Evolutionary conservation across 2,329 filamentous ascomycete genomes (phyloP).

Genomic region (Calonectria hongkongensis): DNA sequence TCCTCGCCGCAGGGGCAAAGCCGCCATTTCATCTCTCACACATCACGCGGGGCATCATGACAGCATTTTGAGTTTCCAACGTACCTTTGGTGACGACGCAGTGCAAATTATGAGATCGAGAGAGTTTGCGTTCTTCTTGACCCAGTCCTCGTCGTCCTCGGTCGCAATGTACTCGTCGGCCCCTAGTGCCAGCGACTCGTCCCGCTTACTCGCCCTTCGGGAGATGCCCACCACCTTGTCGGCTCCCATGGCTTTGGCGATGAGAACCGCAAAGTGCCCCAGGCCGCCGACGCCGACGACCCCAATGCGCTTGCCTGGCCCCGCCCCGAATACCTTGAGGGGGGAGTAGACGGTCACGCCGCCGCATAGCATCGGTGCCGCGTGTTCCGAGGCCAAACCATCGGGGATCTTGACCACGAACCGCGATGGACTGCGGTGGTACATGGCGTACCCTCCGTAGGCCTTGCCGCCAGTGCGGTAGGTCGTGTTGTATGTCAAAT

Average conservation of each 20-base stretch:
- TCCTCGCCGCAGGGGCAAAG: constrained; percentile 4
- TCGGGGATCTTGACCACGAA: constrained; percentile 83
- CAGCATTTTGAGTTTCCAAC: background rate
- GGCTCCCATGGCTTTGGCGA: constrained; percentile 77
- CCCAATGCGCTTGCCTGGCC: constrained; percentile 84
- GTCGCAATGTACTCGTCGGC: constrained; percentile 75
- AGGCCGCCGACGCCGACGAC: constrained; percentile 83
- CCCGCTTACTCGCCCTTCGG: constrained; percentile 72
- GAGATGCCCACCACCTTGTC: constrained; percentile 74
- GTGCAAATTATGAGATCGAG: constrained; percentile 85
- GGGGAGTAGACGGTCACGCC: constrained; percentile 87
- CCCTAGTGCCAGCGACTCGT: constrained; percentile 72
- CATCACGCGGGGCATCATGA: background rate
- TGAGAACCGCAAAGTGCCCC: constrained; percentile 80
- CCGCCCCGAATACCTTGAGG: constrained; percentile 81
- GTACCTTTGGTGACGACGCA: constrained; percentile 71
- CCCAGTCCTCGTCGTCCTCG: constrained; percentile 70
- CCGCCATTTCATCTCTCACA: constrained; percentile 4
- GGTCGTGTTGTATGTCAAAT: constrained; percentile 76
- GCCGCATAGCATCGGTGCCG: constrained; percentile 88
- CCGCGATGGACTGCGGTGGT: constrained; percentile 49
- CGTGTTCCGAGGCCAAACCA: constrained; percentile 74
- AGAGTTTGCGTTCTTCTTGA: constrained; percentile 69
- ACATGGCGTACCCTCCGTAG: constrained; percentile 74
- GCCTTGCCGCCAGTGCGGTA: constrained; percentile 79